A percentile compares a stretch with the other conserved stretches of the same genome.
Conservation (phyloP, 164 flowering plant genomes). For the Platanus orientalis region DNA sequence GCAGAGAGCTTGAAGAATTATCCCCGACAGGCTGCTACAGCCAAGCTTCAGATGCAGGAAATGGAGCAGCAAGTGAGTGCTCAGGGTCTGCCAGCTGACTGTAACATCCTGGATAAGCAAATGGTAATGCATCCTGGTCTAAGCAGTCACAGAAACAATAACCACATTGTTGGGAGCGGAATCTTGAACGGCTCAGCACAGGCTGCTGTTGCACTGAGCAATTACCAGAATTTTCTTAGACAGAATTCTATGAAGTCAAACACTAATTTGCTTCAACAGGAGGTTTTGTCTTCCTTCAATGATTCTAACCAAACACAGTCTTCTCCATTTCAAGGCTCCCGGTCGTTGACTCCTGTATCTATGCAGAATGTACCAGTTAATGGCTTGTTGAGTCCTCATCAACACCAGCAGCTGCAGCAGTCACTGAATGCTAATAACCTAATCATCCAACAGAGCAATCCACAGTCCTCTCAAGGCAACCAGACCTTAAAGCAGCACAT, state of each 20-base stretch:
- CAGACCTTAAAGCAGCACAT: constrained; percentile 63
- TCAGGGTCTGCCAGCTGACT: constrained; percentile 63
- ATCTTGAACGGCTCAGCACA: constrained; percentile 51
- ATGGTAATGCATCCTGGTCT: constrained; percentile 65
- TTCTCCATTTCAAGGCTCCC: constrained; percentile 45
- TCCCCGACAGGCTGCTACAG: constrained; percentile 51
- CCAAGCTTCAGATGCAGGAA: constrained; percentile 70
- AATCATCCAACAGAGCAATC: constrained; percentile 39
- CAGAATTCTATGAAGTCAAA: constrained; percentile 69
- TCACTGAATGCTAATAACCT: constrained; percentile 21
- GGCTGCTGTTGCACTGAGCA: constrained; percentile 56
- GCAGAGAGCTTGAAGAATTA: constrained; percentile 88
- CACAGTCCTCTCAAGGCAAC: constrained; percentile 38
- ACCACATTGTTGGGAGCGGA: constrained; percentile 44
- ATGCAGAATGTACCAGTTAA: constrained; percentile 37
- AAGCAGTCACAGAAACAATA: constrained; percentile 41
- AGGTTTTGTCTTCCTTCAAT: constrained; percentile 44
- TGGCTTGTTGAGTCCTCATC: constrained; percentile 45
- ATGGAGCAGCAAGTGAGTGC: constrained; percentile 59
- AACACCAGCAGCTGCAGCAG: constrained; percentile 30
- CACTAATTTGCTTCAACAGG: constrained; percentile 42
- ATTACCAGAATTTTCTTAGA: constrained; percentile 67
- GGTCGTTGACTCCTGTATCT: constrained; percentile 34
- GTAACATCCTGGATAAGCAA: constrained; percentile 52
- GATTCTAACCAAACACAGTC: constrained; percentile 43